Conservation (phyloP, 345 rosid species). For the Eucalyptus pauciflora region DNA sequence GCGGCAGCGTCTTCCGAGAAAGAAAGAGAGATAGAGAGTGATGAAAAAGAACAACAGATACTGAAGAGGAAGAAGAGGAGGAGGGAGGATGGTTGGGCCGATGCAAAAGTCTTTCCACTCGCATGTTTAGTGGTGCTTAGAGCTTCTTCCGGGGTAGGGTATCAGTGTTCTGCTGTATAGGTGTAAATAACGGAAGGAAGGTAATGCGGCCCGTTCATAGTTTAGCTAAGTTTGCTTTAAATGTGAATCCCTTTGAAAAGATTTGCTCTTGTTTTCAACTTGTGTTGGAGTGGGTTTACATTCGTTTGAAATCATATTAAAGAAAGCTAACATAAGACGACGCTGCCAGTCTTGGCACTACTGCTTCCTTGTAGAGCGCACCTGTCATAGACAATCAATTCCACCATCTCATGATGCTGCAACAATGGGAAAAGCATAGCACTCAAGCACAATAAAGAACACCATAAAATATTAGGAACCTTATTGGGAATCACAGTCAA, state of each 20-base stretch:
- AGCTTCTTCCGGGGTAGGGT: background rate
- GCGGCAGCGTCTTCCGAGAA: no score
- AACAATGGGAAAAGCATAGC: background rate
- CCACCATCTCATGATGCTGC: background rate
- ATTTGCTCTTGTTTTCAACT: background rate
- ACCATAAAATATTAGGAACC: background rate
- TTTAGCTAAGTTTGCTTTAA: background rate
- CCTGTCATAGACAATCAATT: background rate
- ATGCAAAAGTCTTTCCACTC: background rate
- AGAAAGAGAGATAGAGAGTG: no score
- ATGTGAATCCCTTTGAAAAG: background rate
- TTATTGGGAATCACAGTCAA: no score
- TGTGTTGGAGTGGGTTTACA: background rate
- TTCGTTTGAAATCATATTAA: background rate
- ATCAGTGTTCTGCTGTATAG: background rate
- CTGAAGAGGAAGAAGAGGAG: no score
- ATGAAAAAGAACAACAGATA: no score
- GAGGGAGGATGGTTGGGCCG: background rate
- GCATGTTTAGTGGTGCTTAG: background rate
- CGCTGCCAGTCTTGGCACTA: conserved; percentile 21
- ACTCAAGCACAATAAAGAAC: background rate
- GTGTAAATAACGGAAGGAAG: rapidly evolving
- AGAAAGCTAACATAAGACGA: background rate
- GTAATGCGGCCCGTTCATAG: rapidly evolving
- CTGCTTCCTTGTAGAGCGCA: conserved; percentile 32